Base-by-base conservation (phyloP, 345 rosid species). In the Cardiospermum halicacabum region DNA sequence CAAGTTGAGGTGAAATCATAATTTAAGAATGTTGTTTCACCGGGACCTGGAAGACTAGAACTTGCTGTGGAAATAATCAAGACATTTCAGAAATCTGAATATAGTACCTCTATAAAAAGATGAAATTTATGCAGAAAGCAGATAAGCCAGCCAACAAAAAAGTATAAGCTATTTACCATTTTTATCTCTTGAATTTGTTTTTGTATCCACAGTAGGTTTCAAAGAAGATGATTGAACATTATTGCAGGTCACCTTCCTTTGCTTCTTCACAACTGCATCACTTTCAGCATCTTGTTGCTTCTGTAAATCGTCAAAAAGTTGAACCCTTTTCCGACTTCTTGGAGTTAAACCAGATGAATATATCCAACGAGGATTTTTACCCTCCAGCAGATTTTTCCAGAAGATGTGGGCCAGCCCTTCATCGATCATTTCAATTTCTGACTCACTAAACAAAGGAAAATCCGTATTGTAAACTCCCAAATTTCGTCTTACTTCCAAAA, bases 341-440 rank as follows among this genome's bases (percentile, higher is more conserved):
- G 78, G 95, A 30, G 84, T 70, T 64, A 78, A 78, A 74, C 51
- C 72, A 60, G 85, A 77, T 48, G 48, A 26, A 75, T 82, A 87
- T 72, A 73, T 94, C 97, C 99, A 94, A 58, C 40, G 42, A 28
- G 95, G 97, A 57, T 54, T 54, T 78, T 75, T 87, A 43, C 82
- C 88, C n/a, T 71, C 77, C 37, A 89, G 71, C 67, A 89, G 77
- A 59, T 78, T 85, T 72, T 78, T 69, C 99, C 99, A 91, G 72
- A 89, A 89, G 26, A 78, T 36, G 55, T 83, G 82, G 5, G 96
- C 86, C 31, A 61, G 69, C 42, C 76, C 83, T 76, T 81, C 88
- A 75, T 80, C 79, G 25, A 66, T 67, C 51, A 71, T 57, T 69
- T 80, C 79, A 58, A 72, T 67, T 65, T 75, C 75, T 69, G 62